Evolutionary conservation across 2,329 filamentous ascomycete species (phyloP).

Genomic region (Lithohypha guttulata): DNA sequence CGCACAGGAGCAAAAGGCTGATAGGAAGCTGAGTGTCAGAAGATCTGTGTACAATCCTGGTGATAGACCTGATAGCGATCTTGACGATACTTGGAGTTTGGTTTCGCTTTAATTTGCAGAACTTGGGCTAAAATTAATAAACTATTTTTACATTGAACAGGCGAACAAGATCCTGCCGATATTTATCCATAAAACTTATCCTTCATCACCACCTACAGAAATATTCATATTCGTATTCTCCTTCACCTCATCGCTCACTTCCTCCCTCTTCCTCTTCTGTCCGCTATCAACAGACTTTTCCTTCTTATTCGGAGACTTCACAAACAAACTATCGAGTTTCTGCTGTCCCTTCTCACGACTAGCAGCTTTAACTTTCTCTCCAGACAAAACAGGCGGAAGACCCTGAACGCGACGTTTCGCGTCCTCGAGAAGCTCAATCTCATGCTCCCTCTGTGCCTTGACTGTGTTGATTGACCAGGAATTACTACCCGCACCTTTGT

Average conservation of each 20-base stretch:
- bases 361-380: conserved; percentile 27
- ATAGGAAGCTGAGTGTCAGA: background rate
- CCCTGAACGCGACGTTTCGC: conserved; percentile 26
- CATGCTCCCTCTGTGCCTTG: conserved; percentile 26
- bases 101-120: conserved; percentile 1
- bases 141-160: background rate
- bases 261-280: conserved; percentile 3
- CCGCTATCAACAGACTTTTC: background rate
- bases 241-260: background rate
- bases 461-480: conserved; percentile 29
- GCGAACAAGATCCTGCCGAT: background rate
- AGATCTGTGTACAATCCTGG: background rate
- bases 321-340: conserved; percentile 25
- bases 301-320: conserved; percentile 11
- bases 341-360: conserved; percentile 26
- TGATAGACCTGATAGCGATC: background rate
- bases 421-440: conserved; percentile 27
- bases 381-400: conserved; percentile 25
- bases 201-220: no score
- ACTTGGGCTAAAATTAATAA: background rate
- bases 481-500: conserved; percentile 24
- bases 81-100: conserved; percentile 1
- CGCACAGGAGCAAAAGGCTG: background rate
- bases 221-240: no score
- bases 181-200: no score